Evolutionary conservation across 164 flowering plant species (phyloP), one percentile per base, ranked within the genome.

Genomic region (Platanus orientalis): DNA sequence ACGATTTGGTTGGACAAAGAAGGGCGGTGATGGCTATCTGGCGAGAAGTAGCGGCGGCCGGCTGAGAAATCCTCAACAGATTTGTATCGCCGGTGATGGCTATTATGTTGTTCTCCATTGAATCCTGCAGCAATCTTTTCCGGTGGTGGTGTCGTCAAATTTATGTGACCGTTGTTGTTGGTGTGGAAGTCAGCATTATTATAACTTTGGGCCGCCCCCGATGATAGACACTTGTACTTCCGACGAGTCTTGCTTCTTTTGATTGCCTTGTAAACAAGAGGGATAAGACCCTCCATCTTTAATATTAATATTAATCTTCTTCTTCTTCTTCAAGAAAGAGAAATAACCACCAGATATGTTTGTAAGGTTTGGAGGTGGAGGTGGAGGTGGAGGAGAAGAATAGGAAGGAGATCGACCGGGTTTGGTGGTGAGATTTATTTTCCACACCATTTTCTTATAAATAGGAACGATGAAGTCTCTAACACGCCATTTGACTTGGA

Each of bases 201-300:
- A 25, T 28, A 28, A 27, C 53, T 58, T 48, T 29, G 50, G 7
- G 61, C 54, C 3, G 24, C 40, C 0, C 61, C 61, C 34, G 74
- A 53, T 1, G 83, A 75, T 10, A 79, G 72, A 50, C 70, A 62
- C 44, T 75, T 47, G 65, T 79, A 79, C 26, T 51, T 66, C 17
- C 80, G 63, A 27, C 73, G 77, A 54, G 61, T 65, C 39, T 61
- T 67, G 52, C 19, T 79, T 62, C 56, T 69, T 71, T 55, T 74
- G 1, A 79, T 52, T 9, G 73, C 70, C 66, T 50, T 79, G 68
- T 23, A 75, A 12, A 77, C 73, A 69, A 79, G 29, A 7, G 83
- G 83, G 13, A 79, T 67, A 6, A 79, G 56, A 13, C 83, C 83
- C 28, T 79, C 83, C 83, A 77, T 77, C 32, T 3, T 9, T 10